A percentile compares a stretch with the other conserved stretches of the same genome.
Evolutionary conservation across 495 filamentous ascomycete species (phyloP).

Genomic region (Sabuloglossum arenarium): DNA sequence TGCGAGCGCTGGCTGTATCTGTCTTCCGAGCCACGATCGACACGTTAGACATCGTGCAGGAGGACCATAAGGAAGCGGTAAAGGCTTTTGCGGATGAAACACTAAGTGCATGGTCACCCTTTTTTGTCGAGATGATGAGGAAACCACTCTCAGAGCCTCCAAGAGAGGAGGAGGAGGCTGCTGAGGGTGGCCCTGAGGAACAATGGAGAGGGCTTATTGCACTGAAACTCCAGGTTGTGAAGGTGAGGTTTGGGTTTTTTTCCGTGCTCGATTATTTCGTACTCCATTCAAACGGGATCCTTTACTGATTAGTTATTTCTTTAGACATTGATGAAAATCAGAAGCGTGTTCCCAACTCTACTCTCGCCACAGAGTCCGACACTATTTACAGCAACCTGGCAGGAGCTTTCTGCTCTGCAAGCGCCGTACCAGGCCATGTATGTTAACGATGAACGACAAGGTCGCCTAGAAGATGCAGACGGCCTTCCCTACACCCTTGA

Average conservation of each 20-base stretch:
- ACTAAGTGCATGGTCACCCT: conserved; percentile 64
- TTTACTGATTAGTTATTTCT: neutral
- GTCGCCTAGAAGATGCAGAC: conserved; percentile 75
- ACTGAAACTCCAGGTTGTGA: conserved; percentile 76
- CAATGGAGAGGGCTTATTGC: conserved; percentile 59
- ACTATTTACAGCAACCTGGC: conserved; percentile 73
- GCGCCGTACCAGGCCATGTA: conserved; percentile 58
- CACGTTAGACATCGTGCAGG: conserved; percentile 85
- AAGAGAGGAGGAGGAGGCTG: conserved; percentile 31
- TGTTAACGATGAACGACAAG: conserved; percentile 64
- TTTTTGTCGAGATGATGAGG: conserved; percentile 57
- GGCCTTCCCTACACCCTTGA: conserved; percentile 89
- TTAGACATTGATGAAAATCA: conserved; percentile 79
- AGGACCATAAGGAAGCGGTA: conserved; percentile 67
- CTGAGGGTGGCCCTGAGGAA: conserved; percentile 21
- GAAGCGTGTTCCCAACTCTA: conserved; percentile 60
- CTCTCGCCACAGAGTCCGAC: conserved; percentile 55
- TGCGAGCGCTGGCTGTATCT: conserved; percentile 65
- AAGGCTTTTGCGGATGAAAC: conserved; percentile 76
- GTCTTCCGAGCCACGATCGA: conserved; percentile 86
- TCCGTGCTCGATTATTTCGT: neutral
- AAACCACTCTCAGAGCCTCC: conserved; percentile 43
- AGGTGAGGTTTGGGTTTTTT: no score
- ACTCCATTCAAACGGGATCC: neutral
- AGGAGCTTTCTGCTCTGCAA: conserved; percentile 54